These are phyloP conservation scores for Arabis hirsuta DNA, from an alignment of 345 rosid species.

Conservation along the genomic window DNA sequence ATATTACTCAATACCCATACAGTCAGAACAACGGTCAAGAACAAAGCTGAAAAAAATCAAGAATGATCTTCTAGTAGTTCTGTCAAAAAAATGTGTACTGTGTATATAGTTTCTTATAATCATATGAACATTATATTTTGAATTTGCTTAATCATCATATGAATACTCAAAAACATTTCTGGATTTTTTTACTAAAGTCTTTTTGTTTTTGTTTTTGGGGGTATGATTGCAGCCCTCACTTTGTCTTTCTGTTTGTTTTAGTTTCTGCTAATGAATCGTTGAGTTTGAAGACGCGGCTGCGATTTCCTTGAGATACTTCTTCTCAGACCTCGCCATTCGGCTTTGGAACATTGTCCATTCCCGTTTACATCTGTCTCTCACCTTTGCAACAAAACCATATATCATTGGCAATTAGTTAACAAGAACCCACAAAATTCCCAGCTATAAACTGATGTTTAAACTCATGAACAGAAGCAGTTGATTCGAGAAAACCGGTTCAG, in stretches of 20 bases:
- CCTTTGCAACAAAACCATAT: constrained; percentile 55
- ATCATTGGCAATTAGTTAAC: constrained; percentile 17
- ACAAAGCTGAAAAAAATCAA: not conserved
- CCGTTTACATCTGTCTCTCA: constrained; percentile 83
- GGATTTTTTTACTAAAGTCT: constrained; percentile 8
- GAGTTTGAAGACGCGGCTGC: constrained; percentile 48
- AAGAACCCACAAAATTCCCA: constrained; percentile 13
- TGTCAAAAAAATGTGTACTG: constrained; percentile 6
- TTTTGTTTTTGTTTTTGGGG: not conserved
- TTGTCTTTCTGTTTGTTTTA: constrained; percentile 26
- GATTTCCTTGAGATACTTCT: constrained; percentile 50
- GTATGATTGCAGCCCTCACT: not conserved
- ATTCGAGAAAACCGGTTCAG: not conserved
- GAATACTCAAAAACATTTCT: constrained; percentile 5
- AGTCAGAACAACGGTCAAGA: not conserved
- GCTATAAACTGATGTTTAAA: not conserved
- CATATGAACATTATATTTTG: constrained; percentile 26
- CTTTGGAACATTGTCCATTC: constrained; percentile 86
- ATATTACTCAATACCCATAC: not conserved
- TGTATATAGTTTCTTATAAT: constrained; percentile 15
- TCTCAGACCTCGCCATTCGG: constrained; percentile 70
- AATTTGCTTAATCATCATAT: constrained; percentile 22
- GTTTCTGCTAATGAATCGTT: constrained; percentile 37
- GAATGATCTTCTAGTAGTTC: not conserved
- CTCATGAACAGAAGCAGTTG: not conserved